Evolutionary conservation across 2,329 filamentous ascomycete species (phyloP), one percentile per base, ranked within the genome.

Genomic region (Arthrobotrys sinensis): DNA sequence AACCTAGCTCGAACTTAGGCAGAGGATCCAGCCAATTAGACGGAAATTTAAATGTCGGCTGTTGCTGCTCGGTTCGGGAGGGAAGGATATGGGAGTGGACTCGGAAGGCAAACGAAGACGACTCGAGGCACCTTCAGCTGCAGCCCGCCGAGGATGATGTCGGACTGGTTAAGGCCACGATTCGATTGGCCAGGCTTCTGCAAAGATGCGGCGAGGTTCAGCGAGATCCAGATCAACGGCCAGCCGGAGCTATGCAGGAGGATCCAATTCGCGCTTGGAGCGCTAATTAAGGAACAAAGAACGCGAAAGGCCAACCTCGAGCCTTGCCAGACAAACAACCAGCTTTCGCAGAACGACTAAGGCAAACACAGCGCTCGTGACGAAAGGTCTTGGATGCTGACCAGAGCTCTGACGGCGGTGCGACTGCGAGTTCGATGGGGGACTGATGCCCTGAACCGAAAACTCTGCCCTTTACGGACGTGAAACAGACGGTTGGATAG

Each of bases 131-230:
- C 50, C 60, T 11, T 46, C 11, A 69, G 50, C 36, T 32, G 52
- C 24, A 69, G 52, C 6, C n/a, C 24, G 28, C 46, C 50, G 50
- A 50, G 28, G 19, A 72, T 53, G 46, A 72, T 55, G 48, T 64
- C 45, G 46, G 24, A 64, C 12, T 45, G 14, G 7, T 32, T 32
- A 19, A n/a, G 7, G 53, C 34, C 43, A 53, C 40, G 62, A 60
- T 57, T 46, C 68, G 57, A 72, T 73, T 57, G 48, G 69, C 50
- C 24, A 45, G 40, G 19, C 19, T 53, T 46, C 57, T 65, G 69
- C 60, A 50, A 28, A 32, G 50, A 40, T 73, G 69, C 60, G 69
- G 69, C 69, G 69, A 66, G 69, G 60, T 45, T 38, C 60, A 28
- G 48, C 48, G 48, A 45, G 60, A 66, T 55, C 38, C 16, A 24